A percentile compares a stretch with the other conserved stretches of the same genome.
These are phyloP conservation scores for Coemansia sp. DNA, from an alignment of 192 early-diverging fungal genomes.

Conservation along the genomic window DNA sequence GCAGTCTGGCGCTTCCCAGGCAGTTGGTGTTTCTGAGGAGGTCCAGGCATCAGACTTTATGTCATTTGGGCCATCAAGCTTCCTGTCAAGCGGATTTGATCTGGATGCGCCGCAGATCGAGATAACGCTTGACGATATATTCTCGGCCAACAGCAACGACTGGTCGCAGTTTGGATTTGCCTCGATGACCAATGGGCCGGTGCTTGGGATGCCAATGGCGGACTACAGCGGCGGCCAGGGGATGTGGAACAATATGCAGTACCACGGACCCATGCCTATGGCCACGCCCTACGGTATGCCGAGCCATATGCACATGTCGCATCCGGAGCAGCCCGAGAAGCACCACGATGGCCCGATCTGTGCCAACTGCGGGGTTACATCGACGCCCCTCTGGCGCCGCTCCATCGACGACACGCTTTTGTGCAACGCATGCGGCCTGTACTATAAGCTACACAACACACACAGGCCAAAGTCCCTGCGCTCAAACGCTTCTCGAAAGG, in stretches of 20 bases:
- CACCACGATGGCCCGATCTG: slow-evolving; percentile 57
- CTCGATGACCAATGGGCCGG: slow-evolving; percentile 24
- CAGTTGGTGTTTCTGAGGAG: slow-evolving; percentile 13
- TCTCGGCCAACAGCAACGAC: slow-evolving; percentile 47
- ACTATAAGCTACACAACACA: slow-evolving; percentile 90
- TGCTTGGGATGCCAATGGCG: slow-evolving; percentile 43
- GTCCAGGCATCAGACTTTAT: slow-evolving; percentile 54
- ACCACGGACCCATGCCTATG: slow-evolving; percentile 33
- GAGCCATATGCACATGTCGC: slow-evolving; percentile 11
- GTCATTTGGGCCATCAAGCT: slow-evolving; percentile 55
- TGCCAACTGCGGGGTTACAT: slow-evolving; percentile 77
- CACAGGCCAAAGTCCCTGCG: slow-evolving; percentile 85
- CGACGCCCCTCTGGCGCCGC: slow-evolving; percentile 92
- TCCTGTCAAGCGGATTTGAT: slow-evolving; percentile 51
- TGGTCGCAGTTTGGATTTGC: slow-evolving; percentile 52
- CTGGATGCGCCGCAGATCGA: slow-evolving; percentile 57
- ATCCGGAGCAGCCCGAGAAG: slow-evolving; percentile 24
- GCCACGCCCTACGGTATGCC: slow-evolving; percentile 34
- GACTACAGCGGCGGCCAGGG: slow-evolving; percentile 31
- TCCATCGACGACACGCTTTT: slow-evolving; percentile 82
- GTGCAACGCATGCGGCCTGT: slow-evolving; percentile 98
- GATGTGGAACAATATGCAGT: slow-evolving; percentile 45
- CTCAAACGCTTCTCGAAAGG: slow-evolving; percentile 66
- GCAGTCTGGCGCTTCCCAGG: slow-evolving; percentile 12
- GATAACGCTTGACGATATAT: slow-evolving; percentile 57